Evolutionary conservation across 345 rosid genomes (phyloP).

Genomic region (Schrenkiella parvula): DNA sequence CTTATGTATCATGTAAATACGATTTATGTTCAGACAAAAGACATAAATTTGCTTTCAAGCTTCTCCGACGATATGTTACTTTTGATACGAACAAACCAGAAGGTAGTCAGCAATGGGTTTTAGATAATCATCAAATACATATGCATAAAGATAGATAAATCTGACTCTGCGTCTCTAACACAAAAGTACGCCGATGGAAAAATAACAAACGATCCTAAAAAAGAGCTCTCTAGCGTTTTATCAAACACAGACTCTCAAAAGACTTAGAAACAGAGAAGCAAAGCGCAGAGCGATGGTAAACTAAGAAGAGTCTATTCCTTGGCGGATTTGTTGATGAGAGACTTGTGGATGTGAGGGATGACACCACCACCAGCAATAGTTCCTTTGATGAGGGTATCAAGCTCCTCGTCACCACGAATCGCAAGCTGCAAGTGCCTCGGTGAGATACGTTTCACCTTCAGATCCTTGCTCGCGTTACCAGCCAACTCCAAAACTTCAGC

Average conservation of each 20-base stretch:
- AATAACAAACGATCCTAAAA: conserved; percentile 25
- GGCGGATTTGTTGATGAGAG: conserved; percentile 67
- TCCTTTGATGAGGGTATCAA: conserved; percentile 68
- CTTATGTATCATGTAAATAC: neutral
- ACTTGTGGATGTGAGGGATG: conserved; percentile 74
- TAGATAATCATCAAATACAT: conserved; percentile 23
- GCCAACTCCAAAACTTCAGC: conserved; percentile 71
- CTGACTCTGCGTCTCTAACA: conserved; percentile 9
- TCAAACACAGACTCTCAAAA: conserved; percentile 20
- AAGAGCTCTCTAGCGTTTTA: conserved; percentile 30
- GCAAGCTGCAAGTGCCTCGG: conserved; percentile 76
- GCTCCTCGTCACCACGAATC: conserved; percentile 69
- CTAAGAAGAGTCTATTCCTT: conserved; percentile 41
- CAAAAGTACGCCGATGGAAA: neutral
- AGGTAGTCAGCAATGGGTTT: conserved; percentile 16
- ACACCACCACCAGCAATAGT: conserved; percentile 76
- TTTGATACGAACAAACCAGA: conserved; percentile 5
- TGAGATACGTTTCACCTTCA: conserved; percentile 67
- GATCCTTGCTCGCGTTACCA: conserved; percentile 70
- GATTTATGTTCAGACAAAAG: neutral
- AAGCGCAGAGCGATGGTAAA: neutral
- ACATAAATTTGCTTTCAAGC: neutral
- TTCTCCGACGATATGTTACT: neutral
- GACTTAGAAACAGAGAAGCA: conserved; percentile 10
- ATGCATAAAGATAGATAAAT: conserved; percentile 7